phyloP scores from a whole-genome alignment of 2,329 filamentous ascomycete genomes.

The Beauveria scarabaeidicola region DNA sequence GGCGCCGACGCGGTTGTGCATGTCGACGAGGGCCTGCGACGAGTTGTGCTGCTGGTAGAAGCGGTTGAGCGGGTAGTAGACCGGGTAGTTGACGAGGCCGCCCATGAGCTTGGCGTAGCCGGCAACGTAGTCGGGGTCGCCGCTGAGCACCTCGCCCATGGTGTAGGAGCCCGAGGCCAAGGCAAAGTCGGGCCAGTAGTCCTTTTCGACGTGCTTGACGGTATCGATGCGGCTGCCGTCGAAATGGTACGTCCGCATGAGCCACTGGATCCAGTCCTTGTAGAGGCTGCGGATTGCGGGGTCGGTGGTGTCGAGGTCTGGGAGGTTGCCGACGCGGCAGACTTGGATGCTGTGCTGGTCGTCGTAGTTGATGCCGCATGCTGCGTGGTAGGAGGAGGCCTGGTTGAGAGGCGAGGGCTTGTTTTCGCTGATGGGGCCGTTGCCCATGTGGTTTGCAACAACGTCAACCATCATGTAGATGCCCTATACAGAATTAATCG shows the following conservation, averaged over 20 bases:
- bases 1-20: slow-evolving; percentile 26
- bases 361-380: slow-evolving; percentile 49
- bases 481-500: slow-evolving; percentile 15
- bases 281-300: slow-evolving; percentile 39
- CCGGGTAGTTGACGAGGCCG: slow-evolving; percentile 54
- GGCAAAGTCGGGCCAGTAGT: slow-evolving; percentile 48
- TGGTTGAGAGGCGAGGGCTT: slow-evolving; percentile 39
- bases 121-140: slow-evolving; percentile 40
- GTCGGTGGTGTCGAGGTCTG: slow-evolving; percentile 52
- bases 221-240: slow-evolving; percentile 55
- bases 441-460: slow-evolving; percentile 50
- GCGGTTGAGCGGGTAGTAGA: slow-evolving; percentile 34
- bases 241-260: slow-evolving; percentile 54
- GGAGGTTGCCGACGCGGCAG: slow-evolving; percentile 48
- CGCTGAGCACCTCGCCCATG: slow-evolving; percentile 52
- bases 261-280: slow-evolving; percentile 48
- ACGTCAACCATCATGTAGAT: slow-evolving; percentile 54
- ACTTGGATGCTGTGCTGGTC: slow-evolving; percentile 38
- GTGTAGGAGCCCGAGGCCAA: slow-evolving; percentile 48
- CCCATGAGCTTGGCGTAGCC: slow-evolving; percentile 46
- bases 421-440: slow-evolving; percentile 39
- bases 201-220: slow-evolving; percentile 51
- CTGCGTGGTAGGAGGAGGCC: slow-evolving; percentile 50
- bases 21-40: slow-evolving; percentile 30
- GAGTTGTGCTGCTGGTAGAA: slow-evolving; percentile 29